These are phyloP conservation scores for Penicillium cosmopolitanum DNA, from an alignment of 495 filamentous ascomycete genomes.

Conservation along the genomic window DNA sequence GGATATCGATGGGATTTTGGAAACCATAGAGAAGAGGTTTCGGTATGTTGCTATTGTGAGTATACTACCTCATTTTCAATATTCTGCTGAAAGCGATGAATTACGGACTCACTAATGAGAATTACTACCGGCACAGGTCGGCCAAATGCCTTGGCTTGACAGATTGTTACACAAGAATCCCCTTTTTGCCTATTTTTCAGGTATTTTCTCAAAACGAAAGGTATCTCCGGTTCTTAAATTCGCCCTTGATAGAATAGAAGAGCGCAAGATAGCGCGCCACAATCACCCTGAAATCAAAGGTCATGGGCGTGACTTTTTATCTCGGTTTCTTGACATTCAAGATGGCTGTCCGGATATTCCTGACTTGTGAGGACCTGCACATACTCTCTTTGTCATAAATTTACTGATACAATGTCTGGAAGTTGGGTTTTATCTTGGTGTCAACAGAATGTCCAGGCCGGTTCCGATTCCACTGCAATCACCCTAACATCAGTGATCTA, in stretches of 20 bases:
- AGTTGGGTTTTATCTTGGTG: slow-evolving; percentile 11
- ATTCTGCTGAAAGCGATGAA: background rate
- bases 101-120: background rate
- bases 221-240: slow-evolving; percentile 12
- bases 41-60: slow-evolving; percentile 23
- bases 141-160: slow-evolving; percentile 36
- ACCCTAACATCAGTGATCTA: slow-evolving; percentile 38
- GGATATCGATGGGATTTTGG: slow-evolving; percentile 36
- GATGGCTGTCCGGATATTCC: slow-evolving; percentile 21
- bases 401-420: background rate
- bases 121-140: background rate
- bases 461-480: slow-evolving; percentile 49
- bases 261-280: background rate
- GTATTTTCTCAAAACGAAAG: slow-evolving; percentile 5
- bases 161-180: slow-evolving; percentile 26
- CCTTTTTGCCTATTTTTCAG: slow-evolving; percentile 4
- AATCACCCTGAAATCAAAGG: slow-evolving; percentile 6
- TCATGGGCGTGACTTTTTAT: slow-evolving; percentile 27
- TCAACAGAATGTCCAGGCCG: slow-evolving; percentile 46
- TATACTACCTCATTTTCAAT: background rate
- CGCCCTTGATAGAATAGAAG: slow-evolving; percentile 9
- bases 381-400: background rate
- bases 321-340: slow-evolving; percentile 26
- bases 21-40: slow-evolving; percentile 23
- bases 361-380: slow-evolving; percentile 18